Evolutionary conservation across 441 rosid species (phyloP), one percentile per base, ranked within the genome.

Genomic region (Melastoma candidum): DNA sequence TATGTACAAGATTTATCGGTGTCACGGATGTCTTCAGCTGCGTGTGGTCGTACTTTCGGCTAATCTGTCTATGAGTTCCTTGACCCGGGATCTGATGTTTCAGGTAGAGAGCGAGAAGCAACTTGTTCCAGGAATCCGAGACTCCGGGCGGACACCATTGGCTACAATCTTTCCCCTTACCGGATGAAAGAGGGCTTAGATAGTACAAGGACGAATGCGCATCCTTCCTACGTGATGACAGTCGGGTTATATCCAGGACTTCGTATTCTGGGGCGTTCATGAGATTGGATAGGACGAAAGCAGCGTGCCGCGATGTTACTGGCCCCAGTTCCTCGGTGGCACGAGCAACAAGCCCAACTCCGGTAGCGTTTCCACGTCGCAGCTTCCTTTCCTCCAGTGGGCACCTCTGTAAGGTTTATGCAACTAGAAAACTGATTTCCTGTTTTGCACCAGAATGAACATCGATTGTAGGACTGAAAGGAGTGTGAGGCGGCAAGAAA

Each of bases 131-230:
- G 47, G 64, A 64, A 51, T 75, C 80, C 5, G 77, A 77, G 27
- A 72, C 75, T 48, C 77, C 77, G 0, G 77, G 80, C 43, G 72
- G 77, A 59, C 80, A 72, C 80, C 80, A 75, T 49, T 75, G 80
- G 60, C 77, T 72, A 44, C 73, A 69, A 51, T 72, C 80, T 48
- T 70, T 77, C 67, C 3, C 46, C 12, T 4, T 56, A 47, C 41
- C 64, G 49, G 57, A 43, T 0, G 52, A 46, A 0, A 46, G 58
- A 10, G 57, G 64, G 24, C 51, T 22, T 0, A 60, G 49, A 36
- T 29, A 60, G 60, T 69, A 68, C 10, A 69, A 61, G 4, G 76
- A 71, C 47, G 89, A 82, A 29, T 82, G 89, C n/a, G 80, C 83
- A 46, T 82, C 85, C 51, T 70, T 67, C 58, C 89, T 66, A 51